Base-by-base conservation (phyloP, 345 rosid species). In the Acer negundo region DNA sequence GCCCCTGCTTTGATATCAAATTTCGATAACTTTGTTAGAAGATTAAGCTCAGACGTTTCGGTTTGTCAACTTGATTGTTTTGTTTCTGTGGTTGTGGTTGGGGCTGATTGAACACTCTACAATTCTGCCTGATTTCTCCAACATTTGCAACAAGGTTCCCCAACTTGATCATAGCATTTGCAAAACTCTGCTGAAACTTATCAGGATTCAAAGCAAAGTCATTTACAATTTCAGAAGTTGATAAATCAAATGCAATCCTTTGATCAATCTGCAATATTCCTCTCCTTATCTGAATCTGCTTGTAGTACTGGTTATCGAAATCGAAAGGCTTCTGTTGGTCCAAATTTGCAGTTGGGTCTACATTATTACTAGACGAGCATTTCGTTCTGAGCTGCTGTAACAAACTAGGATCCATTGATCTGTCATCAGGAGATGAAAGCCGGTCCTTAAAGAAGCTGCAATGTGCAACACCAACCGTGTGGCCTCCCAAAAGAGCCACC, bases 401-500 rank as follows among this genome's bases (percentile, higher is more conserved):
- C 44, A 86, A 78, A 15, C 70, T 6, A 19, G 82, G 78, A 72
- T 90, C 92, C 93, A 89, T 85, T 0, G 88, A 75, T 1, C 87
- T 84, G 65, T 74, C 79, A 56, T 74, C 79, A 56, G 80, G 84
- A 70, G 78, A 49, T 0, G 81, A 65, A 12, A 90, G 80, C 46
- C 97, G 78, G 64, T 87, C 93, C 2, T 28, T 62, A 67, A 92
- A 86, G 79, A 89, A 84, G 67, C 85, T 79, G 51, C 97, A 94
- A 47, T 88, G 96, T 1, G 84, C 84, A 38, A 82, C 76, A n/a
- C 94, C 97, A 20, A 92, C 91, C 0, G 95, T 84, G 73, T 94
- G 97, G 17, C 86, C 96, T 31, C 96, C 96, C 46, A 92, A 77
- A 22, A 91, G 94, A 51, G 92, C 84, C n/a, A 87, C 92, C 91